Percentiles rank a stretch among this genome's conserved stretches.
Conservation (phyloP, 805 yeast species). For the Komagataella populi region DNA sequence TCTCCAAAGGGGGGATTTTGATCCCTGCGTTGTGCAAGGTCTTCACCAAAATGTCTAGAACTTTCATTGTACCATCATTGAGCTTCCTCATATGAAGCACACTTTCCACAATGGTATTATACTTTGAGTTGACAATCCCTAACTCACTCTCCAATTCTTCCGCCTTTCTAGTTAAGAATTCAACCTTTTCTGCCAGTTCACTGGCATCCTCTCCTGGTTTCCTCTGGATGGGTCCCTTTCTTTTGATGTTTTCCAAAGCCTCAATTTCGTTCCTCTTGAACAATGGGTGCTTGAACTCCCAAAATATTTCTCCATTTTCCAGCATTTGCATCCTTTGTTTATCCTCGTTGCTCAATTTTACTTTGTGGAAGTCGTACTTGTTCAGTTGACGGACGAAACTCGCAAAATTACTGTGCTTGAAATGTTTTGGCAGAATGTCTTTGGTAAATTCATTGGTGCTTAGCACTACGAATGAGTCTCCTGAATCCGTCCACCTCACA, state of each 20-base stretch:
- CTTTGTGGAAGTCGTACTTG: conserved; percentile 96
- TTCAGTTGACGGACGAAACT: conserved; percentile 90
- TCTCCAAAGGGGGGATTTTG: conserved; percentile 49
- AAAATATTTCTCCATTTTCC: conserved; percentile 64
- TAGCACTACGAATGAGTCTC: conserved; percentile 77
- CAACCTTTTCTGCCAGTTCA: conserved; percentile 15
- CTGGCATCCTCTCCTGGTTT: conserved; percentile 16
- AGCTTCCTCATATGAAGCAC: conserved; percentile 40
- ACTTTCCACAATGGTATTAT: conserved; percentile 50
- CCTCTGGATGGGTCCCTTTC: conserved; percentile 58
- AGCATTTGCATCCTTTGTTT: conserved; percentile 39
- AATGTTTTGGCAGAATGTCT: conserved; percentile 79
- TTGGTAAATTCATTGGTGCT: conserved; percentile 88
- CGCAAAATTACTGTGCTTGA: conserved; percentile 91
- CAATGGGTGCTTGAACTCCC: conserved; percentile 94
- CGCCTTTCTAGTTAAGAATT: conserved; percentile 16
- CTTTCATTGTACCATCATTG: conserved; percentile 41
- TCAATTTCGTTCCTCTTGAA: conserved; percentile 65
- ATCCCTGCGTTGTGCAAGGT: conserved; percentile 46
- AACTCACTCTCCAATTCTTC: conserved; percentile 21
- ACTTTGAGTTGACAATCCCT: conserved; percentile 35
- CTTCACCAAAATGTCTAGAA: conserved; percentile 35
- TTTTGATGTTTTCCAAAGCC: conserved; percentile 75
- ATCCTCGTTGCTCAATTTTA: conserved; percentile 54
- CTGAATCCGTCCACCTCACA: conserved; percentile 78